Evolutionary conservation across 257 asterid species (phyloP), one percentile per base, ranked within the genome.

Genomic region (Petunia secreta): DNA sequence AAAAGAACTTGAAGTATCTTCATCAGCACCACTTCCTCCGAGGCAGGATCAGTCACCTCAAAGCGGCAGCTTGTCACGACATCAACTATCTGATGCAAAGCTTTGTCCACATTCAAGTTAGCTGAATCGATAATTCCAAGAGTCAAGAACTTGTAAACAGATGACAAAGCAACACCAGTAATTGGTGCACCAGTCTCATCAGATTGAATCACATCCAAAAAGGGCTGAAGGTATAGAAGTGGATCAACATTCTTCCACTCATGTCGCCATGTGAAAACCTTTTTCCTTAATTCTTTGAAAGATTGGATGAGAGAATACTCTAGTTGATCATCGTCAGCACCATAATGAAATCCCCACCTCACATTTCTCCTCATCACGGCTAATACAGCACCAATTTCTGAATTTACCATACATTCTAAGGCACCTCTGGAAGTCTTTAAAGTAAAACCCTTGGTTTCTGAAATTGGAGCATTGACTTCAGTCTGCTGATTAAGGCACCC

Each of bases 291-390:
- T 83, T 88, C 97, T 88, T 93, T 95, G 87, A 95, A 90, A 60
- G 97, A 93, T 80, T 81, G 81, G 85, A 95, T 90, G 44, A 95
- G 96, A 87, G 92, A 85, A 84, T 91, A 97, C 89, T 95, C 99
- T 65, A 85, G 66, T 86, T 91, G 98, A 63, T 95, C 98, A 84
- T 93, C 99, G 75, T 89, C 96, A 79, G 87, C 85, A 37, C 89
- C 96, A 89, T 93, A 95, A 76, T 83, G 96, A 80, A 88, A 91
- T 83, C 98, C 98, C 98, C 99, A 95, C 79, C 98, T 90, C 77
- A 95, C 99, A 82, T 95, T 95, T 87, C 99, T 90, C 91, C 98
- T 91, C 98, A 95, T 95, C 80, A 95, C 99, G 71, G 99, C 96
- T 92, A 93, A 89, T 85, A 95, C 99, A 2, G 97, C 97, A 79